A percentile compares a stretch with the other conserved stretches of the same genome.
Conservation (phyloP, 1,139 yeast species). For the Debaryomycetaceae sp. region DNA sequence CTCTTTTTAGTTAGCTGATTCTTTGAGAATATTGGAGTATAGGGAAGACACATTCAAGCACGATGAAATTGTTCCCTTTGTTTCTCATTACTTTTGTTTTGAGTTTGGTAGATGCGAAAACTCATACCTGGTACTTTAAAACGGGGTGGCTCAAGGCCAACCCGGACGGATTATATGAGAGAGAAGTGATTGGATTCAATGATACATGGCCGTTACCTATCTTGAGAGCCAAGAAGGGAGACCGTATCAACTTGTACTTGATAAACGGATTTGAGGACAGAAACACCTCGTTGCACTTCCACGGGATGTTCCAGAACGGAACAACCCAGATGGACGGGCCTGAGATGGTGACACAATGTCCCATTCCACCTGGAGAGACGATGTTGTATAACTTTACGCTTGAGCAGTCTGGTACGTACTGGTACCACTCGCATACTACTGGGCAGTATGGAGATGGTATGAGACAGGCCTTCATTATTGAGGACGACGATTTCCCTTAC, state of each 20-base stretch:
- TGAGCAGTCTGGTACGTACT: constrained; percentile 68
- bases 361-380: constrained; percentile 64
- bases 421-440: constrained; percentile 83
- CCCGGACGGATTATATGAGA: constrained; percentile 58
- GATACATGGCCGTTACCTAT: constrained; percentile 74
- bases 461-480: constrained; percentile 68
- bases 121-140: constrained; percentile 52
- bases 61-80: constrained; percentile 10
- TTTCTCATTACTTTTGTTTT: constrained; percentile 10
- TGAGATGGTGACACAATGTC: constrained; percentile 73
- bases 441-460: constrained; percentile 78
- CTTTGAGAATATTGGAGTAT: constrained; percentile 8
- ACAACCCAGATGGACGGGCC: constrained; percentile 74
- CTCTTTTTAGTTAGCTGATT: constrained; percentile 10
- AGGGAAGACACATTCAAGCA: constrained; percentile 5
- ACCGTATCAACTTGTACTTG: constrained; percentile 55
- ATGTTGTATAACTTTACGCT: constrained; percentile 65
- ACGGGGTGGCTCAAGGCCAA: constrained; percentile 55
- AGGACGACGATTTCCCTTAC: constrained; percentile 55
- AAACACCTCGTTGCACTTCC: constrained; percentile 71
- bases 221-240: constrained; percentile 61
- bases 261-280: constrained; percentile 53
- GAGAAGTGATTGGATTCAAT: constrained; percentile 63
- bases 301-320: constrained; percentile 66
- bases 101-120: constrained; percentile 29